Evolutionary conservation across 805 yeast genomes (phyloP).

Genomic region (Nakazawaea sp.): DNA sequence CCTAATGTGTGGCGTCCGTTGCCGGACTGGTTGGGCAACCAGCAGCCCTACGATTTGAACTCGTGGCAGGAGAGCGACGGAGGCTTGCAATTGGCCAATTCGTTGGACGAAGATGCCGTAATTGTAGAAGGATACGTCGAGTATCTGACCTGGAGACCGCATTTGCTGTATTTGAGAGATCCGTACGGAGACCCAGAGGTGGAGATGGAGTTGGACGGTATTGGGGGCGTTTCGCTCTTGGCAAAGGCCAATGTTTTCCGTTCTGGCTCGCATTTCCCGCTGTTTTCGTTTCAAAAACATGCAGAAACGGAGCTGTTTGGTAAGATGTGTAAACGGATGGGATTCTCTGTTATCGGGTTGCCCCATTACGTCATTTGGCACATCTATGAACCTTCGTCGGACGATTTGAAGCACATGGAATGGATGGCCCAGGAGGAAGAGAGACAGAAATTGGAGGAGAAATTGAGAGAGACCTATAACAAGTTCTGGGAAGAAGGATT

Average conservation of each 20-base stretch:
- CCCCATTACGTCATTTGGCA: conserved; percentile 98
- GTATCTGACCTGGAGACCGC: conserved; percentile 98
- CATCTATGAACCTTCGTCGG: conserved; percentile 90
- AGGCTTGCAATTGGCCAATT: conserved; percentile 68
- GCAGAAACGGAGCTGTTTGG: conserved; percentile 99
- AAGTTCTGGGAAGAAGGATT: conserved; percentile 75
- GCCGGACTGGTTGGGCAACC: conserved; percentile 80
- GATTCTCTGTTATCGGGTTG: conserved; percentile 77
- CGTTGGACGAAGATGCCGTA: conserved; percentile 86
- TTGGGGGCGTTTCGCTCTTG: conserved; percentile 93
- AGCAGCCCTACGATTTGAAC: conserved; percentile 79
- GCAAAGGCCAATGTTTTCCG: conserved; percentile 84
- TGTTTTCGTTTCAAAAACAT: conserved; percentile 90
- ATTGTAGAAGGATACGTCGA: conserved; percentile 97
- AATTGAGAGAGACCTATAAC: conserved; percentile 57
- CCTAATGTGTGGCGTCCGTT: conserved; percentile 92
- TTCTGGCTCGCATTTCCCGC: conserved; percentile 91
- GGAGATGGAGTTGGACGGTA: conserved; percentile 91
- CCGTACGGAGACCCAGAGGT: conserved; percentile 93
- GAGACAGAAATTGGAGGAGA: conserved; percentile 54
- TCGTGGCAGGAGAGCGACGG: conserved; percentile 86
- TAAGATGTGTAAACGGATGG: conserved; percentile 80
- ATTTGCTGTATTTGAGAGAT: conserved; percentile 88
- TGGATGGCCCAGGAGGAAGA: conserved; percentile 83
- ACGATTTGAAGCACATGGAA: conserved; percentile 78